Percentiles rank a stretch among this genome's conserved stretches.
phyloP scores from a whole-genome alignment of 108 stramenopile species.

The Stephanodiscus triporus region DNA sequence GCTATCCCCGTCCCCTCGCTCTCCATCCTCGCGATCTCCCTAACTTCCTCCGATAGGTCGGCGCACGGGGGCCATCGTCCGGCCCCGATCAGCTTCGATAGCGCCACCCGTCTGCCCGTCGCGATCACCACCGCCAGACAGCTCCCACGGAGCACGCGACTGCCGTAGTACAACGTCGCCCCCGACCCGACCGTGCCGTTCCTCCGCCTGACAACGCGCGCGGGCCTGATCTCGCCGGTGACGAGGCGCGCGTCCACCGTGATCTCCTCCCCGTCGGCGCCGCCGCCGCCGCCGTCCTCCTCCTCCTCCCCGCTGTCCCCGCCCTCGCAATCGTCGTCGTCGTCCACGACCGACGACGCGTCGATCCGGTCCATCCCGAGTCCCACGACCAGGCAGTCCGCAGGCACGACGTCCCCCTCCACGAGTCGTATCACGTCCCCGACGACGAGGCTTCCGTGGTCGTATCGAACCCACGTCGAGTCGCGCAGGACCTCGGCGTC shows the following conservation, averaged over 20 bases:
- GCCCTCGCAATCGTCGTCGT: constrained; percentile 12
- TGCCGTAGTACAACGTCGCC: constrained; percentile 65
- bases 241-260: constrained; percentile 69
- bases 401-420: constrained; percentile 85
- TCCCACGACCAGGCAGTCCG: constrained; percentile 69
- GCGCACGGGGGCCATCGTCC: constrained; percentile 69
- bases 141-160: constrained; percentile 70
- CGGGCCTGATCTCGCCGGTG: constrained; percentile 71
- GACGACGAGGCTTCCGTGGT: constrained; percentile 67
- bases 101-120: constrained; percentile 61
- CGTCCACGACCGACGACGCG: constrained; percentile 21
- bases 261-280: constrained; percentile 28
- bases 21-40: constrained; percentile 21
- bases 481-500: constrained; percentile 85
- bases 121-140: constrained; percentile 72
- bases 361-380: constrained; percentile 50
- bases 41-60: constrained; percentile 41
- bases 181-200: constrained; percentile 3
- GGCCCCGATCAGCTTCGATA: constrained; percentile 67
- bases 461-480: constrained; percentile 82
- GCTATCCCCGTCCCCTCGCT: constrained; percentile 24
- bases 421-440: constrained; percentile 83
- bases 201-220: constrained; percentile 13
- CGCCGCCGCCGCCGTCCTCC: not conserved
- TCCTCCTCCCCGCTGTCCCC: not conserved